Evolutionary conservation across 768 basidiomycete species (phyloP).

Genomic region (Russula ochroleuca): DNA sequence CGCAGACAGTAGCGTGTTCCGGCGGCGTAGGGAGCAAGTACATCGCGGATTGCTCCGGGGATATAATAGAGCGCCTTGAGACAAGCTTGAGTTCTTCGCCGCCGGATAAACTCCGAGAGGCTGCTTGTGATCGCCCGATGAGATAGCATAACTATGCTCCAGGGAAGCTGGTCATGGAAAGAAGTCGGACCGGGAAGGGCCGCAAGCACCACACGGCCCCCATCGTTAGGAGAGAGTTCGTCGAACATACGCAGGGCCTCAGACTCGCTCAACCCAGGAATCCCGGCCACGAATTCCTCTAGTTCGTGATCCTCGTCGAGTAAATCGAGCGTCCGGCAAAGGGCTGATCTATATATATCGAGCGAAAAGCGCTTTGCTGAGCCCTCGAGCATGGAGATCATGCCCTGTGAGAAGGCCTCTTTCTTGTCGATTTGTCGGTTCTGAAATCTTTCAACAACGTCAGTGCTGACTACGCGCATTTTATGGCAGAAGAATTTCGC

Average conservation of each 20-base stretch:
- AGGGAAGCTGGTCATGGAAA: neutral
- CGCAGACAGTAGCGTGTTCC: neutral
- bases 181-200: constrained; percentile 1
- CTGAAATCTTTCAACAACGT: neutral
- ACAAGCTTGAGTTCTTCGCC: neutral
- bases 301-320: constrained; percentile 1
- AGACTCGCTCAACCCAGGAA: neutral
- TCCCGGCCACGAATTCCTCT: neutral
- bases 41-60: neutral
- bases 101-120: neutral
- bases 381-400: neutral
- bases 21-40: neutral
- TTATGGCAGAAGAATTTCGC: neutral
- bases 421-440: neutral
- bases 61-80: neutral
- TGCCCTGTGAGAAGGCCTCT: neutral
- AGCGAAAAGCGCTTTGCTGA: neutral
- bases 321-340: neutral
- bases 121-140: neutral
- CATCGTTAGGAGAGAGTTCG: neutral
- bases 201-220: neutral
- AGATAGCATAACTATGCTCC: neutral
- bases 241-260: neutral
- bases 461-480: neutral
- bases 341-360: neutral